phyloP scores from a whole-genome alignment of 2,329 filamentous ascomycete genomes.

The Cercospora brassicicola region DNA sequence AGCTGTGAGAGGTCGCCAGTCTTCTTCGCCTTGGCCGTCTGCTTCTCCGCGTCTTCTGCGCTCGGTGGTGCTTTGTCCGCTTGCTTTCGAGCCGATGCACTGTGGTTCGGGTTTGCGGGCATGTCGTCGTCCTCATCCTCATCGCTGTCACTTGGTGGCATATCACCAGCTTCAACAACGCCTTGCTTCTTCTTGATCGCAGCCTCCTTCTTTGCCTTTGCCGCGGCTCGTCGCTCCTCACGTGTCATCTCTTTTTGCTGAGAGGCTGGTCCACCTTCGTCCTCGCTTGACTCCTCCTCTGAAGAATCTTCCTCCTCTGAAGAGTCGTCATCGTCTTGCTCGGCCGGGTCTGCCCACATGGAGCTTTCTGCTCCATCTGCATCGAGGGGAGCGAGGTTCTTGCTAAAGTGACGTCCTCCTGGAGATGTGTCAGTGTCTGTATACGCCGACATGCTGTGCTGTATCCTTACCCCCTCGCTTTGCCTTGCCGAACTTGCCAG shows the following conservation, averaged over 20 bases:
- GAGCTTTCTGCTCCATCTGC: slow-evolving; percentile 83
- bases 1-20: slow-evolving; percentile 58
- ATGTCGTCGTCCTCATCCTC: slow-evolving; percentile 62
- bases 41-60: slow-evolving; percentile 47
- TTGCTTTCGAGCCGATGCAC: slow-evolving; percentile 65
- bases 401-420: slow-evolving; percentile 96
- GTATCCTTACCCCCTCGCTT: slow-evolving; percentile 76
- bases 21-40: slow-evolving; percentile 59
- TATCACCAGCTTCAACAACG: slow-evolving; percentile 76
- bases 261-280: slow-evolving; percentile 43
- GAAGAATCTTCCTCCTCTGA: slow-evolving; percentile 50
- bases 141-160: slow-evolving; percentile 68
- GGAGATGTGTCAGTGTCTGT: slow-evolving; percentile 22
- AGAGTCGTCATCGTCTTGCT: slow-evolving; percentile 56
- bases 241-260: slow-evolving; percentile 62
- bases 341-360: slow-evolving; percentile 71
- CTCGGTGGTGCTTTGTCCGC: slow-evolving; percentile 56
- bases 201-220: slow-evolving; percentile 88
- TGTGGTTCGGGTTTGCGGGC: slow-evolving; percentile 90
- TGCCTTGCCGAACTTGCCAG: slow-evolving; percentile 92
- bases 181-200: slow-evolving; percentile 74
- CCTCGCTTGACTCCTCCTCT: slow-evolving; percentile 46
- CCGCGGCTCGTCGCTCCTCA: slow-evolving; percentile 81
- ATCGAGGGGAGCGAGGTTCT: slow-evolving; percentile 83
- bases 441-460: not conserved